Evolutionary conservation across 306 rosid genomes (phyloP).

Genomic region (Gynostemma pentaphyllum): DNA sequence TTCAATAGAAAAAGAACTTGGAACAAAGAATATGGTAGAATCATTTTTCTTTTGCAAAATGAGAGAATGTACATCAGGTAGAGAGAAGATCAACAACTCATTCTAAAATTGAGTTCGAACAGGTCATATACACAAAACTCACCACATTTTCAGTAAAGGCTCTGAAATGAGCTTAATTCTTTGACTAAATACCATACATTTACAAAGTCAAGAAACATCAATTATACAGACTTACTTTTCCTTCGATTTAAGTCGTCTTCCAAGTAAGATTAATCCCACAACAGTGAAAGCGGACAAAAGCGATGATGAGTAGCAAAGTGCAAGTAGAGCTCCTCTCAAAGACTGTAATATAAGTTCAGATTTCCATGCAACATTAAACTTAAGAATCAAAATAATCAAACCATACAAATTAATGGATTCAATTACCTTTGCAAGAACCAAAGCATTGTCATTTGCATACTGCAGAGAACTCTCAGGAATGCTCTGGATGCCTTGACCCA

Average conservation of each 20-base stretch:
- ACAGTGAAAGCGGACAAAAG: slow-evolving; percentile 47
- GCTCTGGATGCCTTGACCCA: slow-evolving; percentile 70
- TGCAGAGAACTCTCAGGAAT: slow-evolving; percentile 60
- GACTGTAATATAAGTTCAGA: slow-evolving; percentile 39
- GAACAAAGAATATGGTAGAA: background rate
- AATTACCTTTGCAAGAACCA: slow-evolving; percentile 74
- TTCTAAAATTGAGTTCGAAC: background rate
- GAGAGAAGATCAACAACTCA: background rate
- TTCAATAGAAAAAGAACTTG: background rate
- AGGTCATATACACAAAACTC: background rate
- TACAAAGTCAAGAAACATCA: slow-evolving; percentile 10
- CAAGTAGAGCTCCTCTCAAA: slow-evolving; percentile 63
- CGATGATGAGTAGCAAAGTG: slow-evolving; percentile 49
- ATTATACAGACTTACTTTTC: slow-evolving; percentile 25
- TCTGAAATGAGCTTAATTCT: background rate
- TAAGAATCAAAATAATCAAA: background rate
- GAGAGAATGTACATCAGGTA: background rate
- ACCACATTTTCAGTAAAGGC: background rate
- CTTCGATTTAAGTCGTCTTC: slow-evolving; percentile 56
- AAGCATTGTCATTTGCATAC: slow-evolving; percentile 85
- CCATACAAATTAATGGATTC: slow-evolving; percentile 6
- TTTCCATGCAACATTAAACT: background rate
- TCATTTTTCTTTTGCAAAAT: too few relatives aligned
- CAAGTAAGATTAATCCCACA: slow-evolving; percentile 70
- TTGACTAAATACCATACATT: background rate